phyloP scores from a whole-genome alignment of 345 rosid genomes.

The Citrus cavaleriei region DNA sequence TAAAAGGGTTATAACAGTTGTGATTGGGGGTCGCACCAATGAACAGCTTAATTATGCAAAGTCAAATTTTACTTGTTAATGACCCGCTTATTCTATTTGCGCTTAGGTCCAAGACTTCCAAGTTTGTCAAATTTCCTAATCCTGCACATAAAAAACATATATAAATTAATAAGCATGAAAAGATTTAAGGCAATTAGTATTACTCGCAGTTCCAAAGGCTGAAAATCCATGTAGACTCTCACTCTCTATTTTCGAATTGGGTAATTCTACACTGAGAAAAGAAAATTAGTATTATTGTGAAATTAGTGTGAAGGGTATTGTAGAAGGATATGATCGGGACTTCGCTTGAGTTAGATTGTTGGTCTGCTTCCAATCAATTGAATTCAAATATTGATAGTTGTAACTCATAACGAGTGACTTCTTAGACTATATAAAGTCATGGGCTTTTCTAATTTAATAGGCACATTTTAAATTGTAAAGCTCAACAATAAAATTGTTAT shows the following conservation, averaged over 20 bases:
- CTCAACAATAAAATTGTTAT: too few species aligned
- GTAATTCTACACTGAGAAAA: background rate
- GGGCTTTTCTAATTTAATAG: too few species aligned
- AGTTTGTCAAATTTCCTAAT: background rate
- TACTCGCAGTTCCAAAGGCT: background rate
- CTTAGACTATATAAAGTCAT: background rate
- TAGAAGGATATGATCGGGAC: too few species aligned
- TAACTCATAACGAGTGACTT: background rate
- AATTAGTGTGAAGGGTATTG: background rate
- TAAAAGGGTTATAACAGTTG: too few species aligned
- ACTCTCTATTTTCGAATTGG: too few species aligned
- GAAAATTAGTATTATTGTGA: background rate
- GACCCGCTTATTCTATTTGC: background rate
- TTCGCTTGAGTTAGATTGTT: too few species aligned
- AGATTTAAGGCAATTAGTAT: background rate
- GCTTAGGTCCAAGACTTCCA: background rate
- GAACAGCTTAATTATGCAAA: background rate
- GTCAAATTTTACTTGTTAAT: background rate
- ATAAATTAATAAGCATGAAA: too few species aligned
- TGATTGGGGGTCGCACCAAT: too few species aligned
- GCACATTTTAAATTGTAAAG: too few species aligned
- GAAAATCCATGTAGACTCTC: too few species aligned
- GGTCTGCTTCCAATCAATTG: too few species aligned
- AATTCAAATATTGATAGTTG: too few species aligned
- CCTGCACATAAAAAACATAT: background rate